These are phyloP conservation scores for Buxus sempervirens DNA, from an alignment of 164 flowering plant genomes.

Conservation along the genomic window DNA sequence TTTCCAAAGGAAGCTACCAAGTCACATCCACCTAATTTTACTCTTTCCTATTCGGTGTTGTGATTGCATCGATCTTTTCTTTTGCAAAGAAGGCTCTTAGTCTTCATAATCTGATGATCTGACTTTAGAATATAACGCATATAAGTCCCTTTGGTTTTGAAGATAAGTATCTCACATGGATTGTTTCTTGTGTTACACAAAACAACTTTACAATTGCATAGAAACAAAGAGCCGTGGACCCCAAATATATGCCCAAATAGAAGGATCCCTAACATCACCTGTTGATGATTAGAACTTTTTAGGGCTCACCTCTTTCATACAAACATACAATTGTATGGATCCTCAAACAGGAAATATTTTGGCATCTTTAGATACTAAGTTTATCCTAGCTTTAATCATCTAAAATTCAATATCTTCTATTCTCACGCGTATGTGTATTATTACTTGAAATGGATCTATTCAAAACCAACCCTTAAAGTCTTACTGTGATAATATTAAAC, in stretches of 20 bases:
- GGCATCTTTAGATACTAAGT: no score
- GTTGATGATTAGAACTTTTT: constrained; percentile 22
- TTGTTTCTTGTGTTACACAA: constrained; percentile 26
- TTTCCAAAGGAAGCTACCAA: constrained; percentile 2
- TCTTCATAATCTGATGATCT: neutral
- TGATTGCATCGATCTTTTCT: constrained; percentile 1
- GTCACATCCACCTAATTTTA: constrained; percentile 1
- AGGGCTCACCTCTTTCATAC: constrained; percentile 1
- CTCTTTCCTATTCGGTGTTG: neutral
- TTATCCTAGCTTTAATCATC: no score
- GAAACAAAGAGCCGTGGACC: constrained; percentile 9
- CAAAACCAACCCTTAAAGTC: no score
- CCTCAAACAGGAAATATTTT: no score
- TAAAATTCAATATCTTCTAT: no score
- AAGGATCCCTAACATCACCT: neutral
- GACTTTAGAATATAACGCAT: constrained; percentile 5
- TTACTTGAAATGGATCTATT: no score
- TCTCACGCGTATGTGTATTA: no score
- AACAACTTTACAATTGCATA: constrained; percentile 2
- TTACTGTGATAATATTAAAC: no score
- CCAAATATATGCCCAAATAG: constrained; percentile 11
- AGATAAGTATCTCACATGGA: constrained; percentile 33
- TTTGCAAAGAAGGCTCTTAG: neutral
- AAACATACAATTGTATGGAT: neutral
- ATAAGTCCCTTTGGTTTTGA: constrained; percentile 5